Evolutionary conservation across 805 yeast genomes (phyloP).

Genomic region (Yueomyces sinensis): DNA sequence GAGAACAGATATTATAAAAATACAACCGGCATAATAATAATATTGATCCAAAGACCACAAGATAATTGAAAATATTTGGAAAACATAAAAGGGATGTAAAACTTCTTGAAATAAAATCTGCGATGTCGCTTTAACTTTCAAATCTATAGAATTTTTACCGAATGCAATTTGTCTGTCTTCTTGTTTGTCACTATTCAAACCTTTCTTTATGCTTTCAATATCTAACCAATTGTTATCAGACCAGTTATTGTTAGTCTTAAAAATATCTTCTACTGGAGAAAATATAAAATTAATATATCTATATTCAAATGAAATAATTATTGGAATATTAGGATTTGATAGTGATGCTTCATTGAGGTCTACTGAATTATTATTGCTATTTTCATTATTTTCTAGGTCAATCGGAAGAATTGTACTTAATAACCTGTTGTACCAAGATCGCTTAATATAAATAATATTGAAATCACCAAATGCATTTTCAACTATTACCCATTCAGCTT

Average conservation of each 20-base stretch:
- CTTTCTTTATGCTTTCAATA: constrained; percentile 38
- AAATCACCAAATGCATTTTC: constrained; percentile 92
- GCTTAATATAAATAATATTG: constrained; percentile 39
- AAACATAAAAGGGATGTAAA: constrained; percentile 88
- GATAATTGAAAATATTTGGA: constrained; percentile 83
- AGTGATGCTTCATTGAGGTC: constrained; percentile 15
- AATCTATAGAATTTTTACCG: constrained; percentile 62
- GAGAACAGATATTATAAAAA: constrained; percentile 69
- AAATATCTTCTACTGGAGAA: constrained; percentile 78
- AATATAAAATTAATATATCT: constrained; percentile 74
- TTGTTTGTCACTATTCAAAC: constrained; percentile 55
- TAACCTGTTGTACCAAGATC: constrained; percentile 55
- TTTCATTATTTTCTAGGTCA: constrained; percentile 17
- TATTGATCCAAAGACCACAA: constrained; percentile 90
- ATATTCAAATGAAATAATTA: constrained; percentile 60
- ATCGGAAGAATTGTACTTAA: constrained; percentile 49
- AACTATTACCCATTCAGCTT: constrained; percentile 83
- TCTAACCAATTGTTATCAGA: constrained; percentile 67
- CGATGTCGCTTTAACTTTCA: constrained; percentile 54
- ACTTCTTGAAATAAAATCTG: constrained; percentile 75
- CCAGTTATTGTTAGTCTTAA: constrained; percentile 79
- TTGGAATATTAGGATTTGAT: constrained; percentile 39
- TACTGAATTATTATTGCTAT: constrained; percentile 6
- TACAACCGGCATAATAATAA: constrained; percentile 87
- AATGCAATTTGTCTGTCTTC: constrained; percentile 63